A percentile compares a stretch with the other conserved stretches of the same genome.
These are phyloP conservation scores for Quercus lobata DNA, from an alignment of 331 rosid species.

Conservation along the genomic window DNA sequence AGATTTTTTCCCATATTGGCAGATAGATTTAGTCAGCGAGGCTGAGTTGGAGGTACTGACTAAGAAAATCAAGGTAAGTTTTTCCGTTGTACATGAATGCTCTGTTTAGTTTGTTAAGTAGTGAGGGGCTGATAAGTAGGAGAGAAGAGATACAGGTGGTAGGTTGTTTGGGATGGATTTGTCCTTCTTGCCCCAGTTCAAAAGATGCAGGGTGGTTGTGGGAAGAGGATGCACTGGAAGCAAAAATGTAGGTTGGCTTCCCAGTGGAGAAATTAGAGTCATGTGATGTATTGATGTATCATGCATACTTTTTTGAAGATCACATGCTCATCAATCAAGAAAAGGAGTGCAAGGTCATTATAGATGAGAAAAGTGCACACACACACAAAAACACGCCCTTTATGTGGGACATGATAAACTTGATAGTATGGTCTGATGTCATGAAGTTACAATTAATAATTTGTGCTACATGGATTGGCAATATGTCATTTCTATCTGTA, in stretches of 20 bases:
- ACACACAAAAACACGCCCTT: neutral
- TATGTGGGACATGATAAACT: neutral
- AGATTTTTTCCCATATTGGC: slow-evolving; percentile 29
- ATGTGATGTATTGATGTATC: neutral
- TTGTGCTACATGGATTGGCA: no score
- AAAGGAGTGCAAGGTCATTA: neutral
- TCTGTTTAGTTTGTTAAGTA: neutral
- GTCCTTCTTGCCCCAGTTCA: neutral
- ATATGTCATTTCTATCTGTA: neutral
- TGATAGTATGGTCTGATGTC: neutral
- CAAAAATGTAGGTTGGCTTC: neutral
- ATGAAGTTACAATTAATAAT: no score
- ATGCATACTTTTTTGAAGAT: neutral
- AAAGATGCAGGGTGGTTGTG: neutral
- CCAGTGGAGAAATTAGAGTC: neutral
- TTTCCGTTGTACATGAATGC: neutral
- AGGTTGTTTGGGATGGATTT: no score
- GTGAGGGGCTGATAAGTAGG: neutral
- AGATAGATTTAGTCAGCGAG: slow-evolving; percentile 76
- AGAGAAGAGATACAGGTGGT: neutral
- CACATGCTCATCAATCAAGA: neutral
- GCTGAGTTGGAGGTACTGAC: slow-evolving; percentile 59
- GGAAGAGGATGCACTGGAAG: neutral
- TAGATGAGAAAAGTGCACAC: neutral
- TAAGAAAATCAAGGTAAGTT: slow-evolving; percentile 62